Conservation (phyloP, 2,329 filamentous ascomycete species). For the Aspergillus nomiae region DNA sequence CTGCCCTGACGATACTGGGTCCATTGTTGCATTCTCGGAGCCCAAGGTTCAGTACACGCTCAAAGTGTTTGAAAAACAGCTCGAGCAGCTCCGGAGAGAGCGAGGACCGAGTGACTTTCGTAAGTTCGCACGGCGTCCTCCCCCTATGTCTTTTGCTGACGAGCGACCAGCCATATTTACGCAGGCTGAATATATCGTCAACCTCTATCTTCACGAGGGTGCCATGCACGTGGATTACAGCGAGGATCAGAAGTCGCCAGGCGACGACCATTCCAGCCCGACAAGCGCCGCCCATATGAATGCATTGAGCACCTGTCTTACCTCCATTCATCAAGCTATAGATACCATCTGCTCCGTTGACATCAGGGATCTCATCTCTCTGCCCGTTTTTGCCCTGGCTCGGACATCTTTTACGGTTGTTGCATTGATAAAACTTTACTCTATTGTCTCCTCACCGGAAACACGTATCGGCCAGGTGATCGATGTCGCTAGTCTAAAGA, state of each 20-base stretch:
- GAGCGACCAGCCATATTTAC: constrained; percentile 56
- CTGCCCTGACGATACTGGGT: constrained; percentile 64
- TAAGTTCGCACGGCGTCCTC: constrained; percentile 43
- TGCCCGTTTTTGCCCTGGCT: constrained; percentile 72
- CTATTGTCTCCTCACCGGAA: constrained; percentile 64
- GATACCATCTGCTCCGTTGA: constrained; percentile 66
- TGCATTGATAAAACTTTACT: constrained; percentile 73
- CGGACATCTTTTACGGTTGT: constrained; percentile 72
- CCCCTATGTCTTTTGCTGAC: neutral
- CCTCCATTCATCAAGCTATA: constrained; percentile 67
- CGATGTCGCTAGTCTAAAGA: constrained; percentile 66
- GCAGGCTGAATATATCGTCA: constrained; percentile 66
- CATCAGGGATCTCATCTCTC: constrained; percentile 58
- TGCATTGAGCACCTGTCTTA: constrained; percentile 67
- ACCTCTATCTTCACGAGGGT: constrained; percentile 75
- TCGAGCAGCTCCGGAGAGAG: constrained; percentile 61
- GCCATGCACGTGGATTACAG: constrained; percentile 67
- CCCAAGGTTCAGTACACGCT: constrained; percentile 65
- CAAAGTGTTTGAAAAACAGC: constrained; percentile 64
- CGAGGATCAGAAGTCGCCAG: constrained; percentile 37
- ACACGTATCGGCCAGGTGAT: constrained; percentile 72
- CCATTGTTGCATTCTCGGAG: constrained; percentile 59
- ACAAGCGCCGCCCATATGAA: constrained; percentile 64
- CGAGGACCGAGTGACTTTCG: constrained; percentile 57
- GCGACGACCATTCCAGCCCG: constrained; percentile 31